Conservation (phyloP, 805 yeast genomes). For the Ascoidea asiatica region DNA sequence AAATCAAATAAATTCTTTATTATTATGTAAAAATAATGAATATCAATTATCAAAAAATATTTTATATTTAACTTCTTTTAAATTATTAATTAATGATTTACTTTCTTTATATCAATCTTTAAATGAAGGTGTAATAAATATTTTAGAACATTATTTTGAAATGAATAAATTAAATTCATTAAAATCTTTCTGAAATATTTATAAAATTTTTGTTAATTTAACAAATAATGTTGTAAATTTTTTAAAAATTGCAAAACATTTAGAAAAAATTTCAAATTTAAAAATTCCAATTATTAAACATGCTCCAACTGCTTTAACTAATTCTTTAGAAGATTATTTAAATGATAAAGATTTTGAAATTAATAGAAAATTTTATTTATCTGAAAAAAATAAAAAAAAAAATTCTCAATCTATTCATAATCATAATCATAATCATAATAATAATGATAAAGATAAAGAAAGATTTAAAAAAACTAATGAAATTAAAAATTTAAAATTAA, state of each 20-base stretch:
- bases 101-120: slow-evolving; percentile 76
- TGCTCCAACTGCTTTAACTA: slow-evolving; percentile 88
- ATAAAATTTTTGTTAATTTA: slow-evolving; percentile 72
- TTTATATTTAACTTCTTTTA: slow-evolving; percentile 58
- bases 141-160: slow-evolving; percentile 90
- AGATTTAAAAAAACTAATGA: slow-evolving; percentile 14
- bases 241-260: slow-evolving; percentile 77
- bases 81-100: slow-evolving; percentile 82
- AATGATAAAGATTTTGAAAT: slow-evolving; percentile 75
- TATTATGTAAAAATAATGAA: slow-evolving; percentile 65
- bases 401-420: slow-evolving; percentile 2
- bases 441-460: slow-evolving; percentile 8
- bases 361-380: slow-evolving; percentile 65
- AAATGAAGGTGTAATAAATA: slow-evolving; percentile 91
- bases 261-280: slow-evolving; percentile 75
- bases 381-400: slow-evolving; percentile 39
- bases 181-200: slow-evolving; percentile 70
- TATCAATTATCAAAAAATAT: slow-evolving; percentile 77
- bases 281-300: slow-evolving; percentile 94
- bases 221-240: slow-evolving; percentile 82
- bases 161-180: slow-evolving; percentile 79
- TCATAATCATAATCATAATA: slow-evolving; percentile 2
- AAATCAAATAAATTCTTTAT: slow-evolving; percentile 60
- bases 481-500: slow-evolving; percentile 20
- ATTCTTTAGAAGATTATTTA: slow-evolving; percentile 77